phyloP scores from a whole-genome alignment of 305 asterid species.

The Stenogyne calaminthoides region DNA sequence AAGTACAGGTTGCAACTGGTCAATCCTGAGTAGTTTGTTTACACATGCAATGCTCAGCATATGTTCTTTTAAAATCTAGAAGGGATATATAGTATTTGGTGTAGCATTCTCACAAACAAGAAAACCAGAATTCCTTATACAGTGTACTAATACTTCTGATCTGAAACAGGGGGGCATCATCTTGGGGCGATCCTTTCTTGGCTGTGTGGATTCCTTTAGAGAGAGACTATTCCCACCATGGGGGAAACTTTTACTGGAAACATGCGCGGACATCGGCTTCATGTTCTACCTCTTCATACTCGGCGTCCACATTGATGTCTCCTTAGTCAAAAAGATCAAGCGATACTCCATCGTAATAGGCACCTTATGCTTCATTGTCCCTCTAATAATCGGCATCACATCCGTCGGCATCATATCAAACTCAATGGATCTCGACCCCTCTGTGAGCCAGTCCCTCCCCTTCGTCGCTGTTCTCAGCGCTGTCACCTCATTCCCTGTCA shows the following conservation, averaged over 20 bases:
- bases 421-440: conserved; percentile 11
- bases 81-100: too few species aligned
- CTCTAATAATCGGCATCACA: conserved; percentile 34
- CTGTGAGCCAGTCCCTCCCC: conserved; percentile 28
- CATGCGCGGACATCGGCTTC: conserved; percentile 53
- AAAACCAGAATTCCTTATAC: neutral
- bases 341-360: conserved; percentile 50
- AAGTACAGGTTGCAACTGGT: too few species aligned
- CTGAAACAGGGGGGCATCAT: conserved; percentile 56
- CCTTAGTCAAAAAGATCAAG: conserved; percentile 34
- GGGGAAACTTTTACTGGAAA: conserved; percentile 50
- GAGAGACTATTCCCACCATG: conserved; percentile 45
- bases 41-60: too few species aligned
- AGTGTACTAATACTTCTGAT: neutral
- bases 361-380: conserved; percentile 34
- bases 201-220: neutral
- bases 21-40: too few species aligned
- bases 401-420: conserved; percentile 19
- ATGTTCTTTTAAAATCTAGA: too few species aligned
- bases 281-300: conserved; percentile 57
- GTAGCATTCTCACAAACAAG: too few species aligned
- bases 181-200: conserved; percentile 50
- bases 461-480: conserved; percentile 38
- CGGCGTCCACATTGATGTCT: conserved; percentile 54
- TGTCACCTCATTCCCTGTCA: conserved; percentile 59